A percentile compares a stretch with the other conserved stretches of the same genome.
Conservation (phyloP, 345 rosid species). For the Euclidium syriacum region DNA sequence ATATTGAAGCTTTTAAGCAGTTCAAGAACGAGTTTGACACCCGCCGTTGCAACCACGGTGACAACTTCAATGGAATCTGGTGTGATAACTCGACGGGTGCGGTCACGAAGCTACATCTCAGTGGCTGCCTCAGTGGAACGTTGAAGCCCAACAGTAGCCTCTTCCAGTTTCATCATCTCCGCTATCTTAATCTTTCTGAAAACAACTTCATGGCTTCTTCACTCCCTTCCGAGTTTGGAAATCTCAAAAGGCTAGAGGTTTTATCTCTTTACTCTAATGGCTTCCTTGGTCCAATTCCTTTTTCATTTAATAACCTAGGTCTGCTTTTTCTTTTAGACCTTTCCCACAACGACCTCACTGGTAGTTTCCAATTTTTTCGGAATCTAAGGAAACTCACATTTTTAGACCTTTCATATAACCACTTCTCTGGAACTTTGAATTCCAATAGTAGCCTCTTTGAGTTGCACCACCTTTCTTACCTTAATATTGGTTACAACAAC, state of each 20-base stretch:
- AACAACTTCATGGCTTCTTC: constrained; percentile 4
- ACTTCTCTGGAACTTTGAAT: background rate
- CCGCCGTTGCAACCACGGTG: background rate
- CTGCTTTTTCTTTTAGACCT: background rate
- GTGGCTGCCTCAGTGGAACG: background rate
- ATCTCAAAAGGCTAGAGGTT: constrained; percentile 6
- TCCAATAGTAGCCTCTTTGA: background rate
- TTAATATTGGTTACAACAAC: background rate
- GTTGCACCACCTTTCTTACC: background rate
- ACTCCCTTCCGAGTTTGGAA: constrained; percentile 7
- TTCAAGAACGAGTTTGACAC: constrained; percentile 13
- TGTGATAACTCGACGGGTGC: constrained; percentile 14
- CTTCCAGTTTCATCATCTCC: background rate
- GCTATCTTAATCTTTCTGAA: background rate
- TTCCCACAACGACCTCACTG: background rate
- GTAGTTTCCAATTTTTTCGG: background rate
- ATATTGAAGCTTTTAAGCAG: background rate
- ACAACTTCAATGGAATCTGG: background rate
- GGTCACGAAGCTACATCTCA: background rate
- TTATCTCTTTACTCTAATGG: background rate
- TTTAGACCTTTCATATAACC: background rate
- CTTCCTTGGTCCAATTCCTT: background rate
- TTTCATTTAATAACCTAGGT: background rate
- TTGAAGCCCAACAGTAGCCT: constrained; percentile 9
- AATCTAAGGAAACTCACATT: background rate